Base-by-base conservation (phyloP, 129 eudicot genomes). In the Lactuca sativa region DNA sequence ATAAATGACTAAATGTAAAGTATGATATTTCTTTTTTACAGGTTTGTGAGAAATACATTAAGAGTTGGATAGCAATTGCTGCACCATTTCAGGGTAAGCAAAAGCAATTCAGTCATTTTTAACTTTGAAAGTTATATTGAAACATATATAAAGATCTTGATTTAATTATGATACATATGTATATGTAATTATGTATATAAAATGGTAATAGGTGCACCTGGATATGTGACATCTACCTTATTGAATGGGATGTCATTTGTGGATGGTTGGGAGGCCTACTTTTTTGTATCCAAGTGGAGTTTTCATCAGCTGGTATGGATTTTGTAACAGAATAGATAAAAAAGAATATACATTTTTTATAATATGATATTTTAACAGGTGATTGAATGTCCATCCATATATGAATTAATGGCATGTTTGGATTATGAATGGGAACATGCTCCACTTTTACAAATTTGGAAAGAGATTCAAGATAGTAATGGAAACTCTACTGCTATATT, bases 1-100 rank as follows among this genome's bases (percentile, higher is more conserved):
- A 43, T 3, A 25, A 25, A 25, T 25, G 30, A 25, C 1, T 34
- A 59, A 47, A 10, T 12, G 1, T 51, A 21, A 49, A 54, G 60
- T 6, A 34, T 40, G 56, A 62, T 73, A 4, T 48, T 44, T 10
- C 67, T 61, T 8, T 67, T 64, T 21, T 83, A 80, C 80, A 95
- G 99, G 76, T 83, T 36, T 95, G 90, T 90, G 97, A 95, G 87
- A 90, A 88, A 72, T 95, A 90, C 59, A 91, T 95, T 43, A 90
- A 95, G 83, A 95, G 69, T 52, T 95, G 99, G 99, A 95, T 95
- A 65, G 99, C 99, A 69, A 87, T 95, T 79, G 83, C 97, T 49
- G 93, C 97, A 34, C 99, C 99, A 47, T 95, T 95, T 68, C 95
- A 76, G 75, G 99, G 99, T 88, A 83, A 70, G 83, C 32, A 9